Base-by-base conservation (phyloP, 1,139 yeast species). In the Saccharomyces hybrid region DNA sequence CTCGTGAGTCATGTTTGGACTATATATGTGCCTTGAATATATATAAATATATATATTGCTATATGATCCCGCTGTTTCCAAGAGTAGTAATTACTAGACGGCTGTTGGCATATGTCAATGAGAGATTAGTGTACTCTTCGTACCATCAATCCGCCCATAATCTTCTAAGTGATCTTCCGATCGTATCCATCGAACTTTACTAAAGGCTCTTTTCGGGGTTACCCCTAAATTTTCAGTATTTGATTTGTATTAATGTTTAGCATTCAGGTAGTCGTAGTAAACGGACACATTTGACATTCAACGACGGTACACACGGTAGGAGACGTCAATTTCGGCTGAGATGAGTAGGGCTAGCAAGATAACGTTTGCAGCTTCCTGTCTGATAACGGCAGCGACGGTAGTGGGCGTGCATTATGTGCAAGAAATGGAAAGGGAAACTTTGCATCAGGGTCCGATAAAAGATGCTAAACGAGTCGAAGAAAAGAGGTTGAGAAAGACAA, bases 371-470 rank as follows among this genome's bases (percentile, higher is more conserved):
- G 62, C 77, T 7, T 76, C 88, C n/a, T 75, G 82, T 48, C 66
- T 76, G 4, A 72, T 79, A 52, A 86, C 90, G 6, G 78, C 75
- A 0, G 78, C 78, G 3, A 76, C 89, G 0, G 82, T 86, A 46
- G 71, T 79, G 5, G 85, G 84, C 68, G 89, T 87, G 54, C 88
- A 85, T 70, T 75, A 76, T 59, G 79, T 85, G 52, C 95, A 87
- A 67, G 78, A 76, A 42, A 70, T 79, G 56, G 95, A 87, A 69
- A 77, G 89, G 59, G 81, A 78, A 5, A 84, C 87, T 3, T 75
- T 86, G 53, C 82, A 85, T 59, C 89, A 84, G 65, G 95, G 95
- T 1, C 95, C 95, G 8, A 81, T 86, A 65, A 84, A 83, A 63
- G 95, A 87, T 66, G 88, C 88, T 11, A 82, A 78, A 59, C 73